Evolutionary conservation across 2,329 filamentous ascomycete genomes (phyloP).

Genomic region (Xylaria sp.): DNA sequence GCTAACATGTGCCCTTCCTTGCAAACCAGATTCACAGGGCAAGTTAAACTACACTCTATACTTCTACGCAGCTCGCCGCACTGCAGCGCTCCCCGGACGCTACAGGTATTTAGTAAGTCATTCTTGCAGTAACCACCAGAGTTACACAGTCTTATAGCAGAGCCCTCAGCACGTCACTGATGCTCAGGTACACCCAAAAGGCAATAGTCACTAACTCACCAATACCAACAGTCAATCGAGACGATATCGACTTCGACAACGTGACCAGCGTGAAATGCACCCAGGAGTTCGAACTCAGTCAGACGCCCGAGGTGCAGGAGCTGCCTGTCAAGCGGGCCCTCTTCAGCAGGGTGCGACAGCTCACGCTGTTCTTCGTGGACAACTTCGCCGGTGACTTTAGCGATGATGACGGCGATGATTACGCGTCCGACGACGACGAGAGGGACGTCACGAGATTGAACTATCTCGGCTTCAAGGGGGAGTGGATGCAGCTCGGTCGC

Average conservation of each 20-base stretch:
- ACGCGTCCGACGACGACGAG: constrained; percentile 19
- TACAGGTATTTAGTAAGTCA: constrained; percentile 72
- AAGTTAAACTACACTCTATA: constrained; percentile 90
- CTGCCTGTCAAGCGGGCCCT: constrained; percentile 78
- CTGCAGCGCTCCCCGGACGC: constrained; percentile 74
- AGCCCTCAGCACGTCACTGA: neutral
- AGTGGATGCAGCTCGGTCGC: constrained; percentile 85
- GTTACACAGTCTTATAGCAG: neutral
- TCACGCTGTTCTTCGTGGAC: constrained; percentile 88
- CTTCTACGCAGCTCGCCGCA: constrained; percentile 80
- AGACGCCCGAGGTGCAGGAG: constrained; percentile 83
- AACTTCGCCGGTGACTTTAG: constrained; percentile 69
- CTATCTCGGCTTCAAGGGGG: constrained; percentile 92
- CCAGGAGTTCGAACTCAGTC: constrained; percentile 77
- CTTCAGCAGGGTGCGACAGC: constrained; percentile 82
- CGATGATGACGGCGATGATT: neutral
- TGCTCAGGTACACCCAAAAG: neutral
- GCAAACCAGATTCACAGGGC: constrained; percentile 78
- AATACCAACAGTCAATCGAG: constrained; percentile 66
- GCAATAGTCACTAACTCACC: neutral
- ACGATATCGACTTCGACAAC: constrained; percentile 82
- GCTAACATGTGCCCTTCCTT: constrained; percentile 9
- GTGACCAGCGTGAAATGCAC: constrained; percentile 73
- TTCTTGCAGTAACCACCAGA: neutral
- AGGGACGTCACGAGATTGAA: constrained; percentile 77